Conservation (phyloP, 768 basidiomycete genomes). For the Strobilomyces dryophilus region DNA sequence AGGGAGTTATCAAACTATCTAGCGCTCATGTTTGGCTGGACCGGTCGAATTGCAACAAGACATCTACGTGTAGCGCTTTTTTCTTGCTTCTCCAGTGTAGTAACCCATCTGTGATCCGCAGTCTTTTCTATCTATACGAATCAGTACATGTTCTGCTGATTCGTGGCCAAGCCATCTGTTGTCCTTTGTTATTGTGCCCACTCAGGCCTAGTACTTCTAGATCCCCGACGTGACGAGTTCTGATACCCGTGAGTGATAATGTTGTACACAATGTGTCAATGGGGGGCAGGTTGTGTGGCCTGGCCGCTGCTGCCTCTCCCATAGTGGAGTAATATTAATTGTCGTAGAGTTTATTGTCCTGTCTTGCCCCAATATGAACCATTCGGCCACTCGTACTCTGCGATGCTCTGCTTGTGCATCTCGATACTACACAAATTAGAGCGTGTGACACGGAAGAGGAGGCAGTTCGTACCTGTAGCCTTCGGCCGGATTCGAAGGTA, state of each 20-base stretch:
- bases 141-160: slow-evolving; percentile 7
- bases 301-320: neutral
- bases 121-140: slow-evolving; percentile 23
- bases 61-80: slow-evolving; percentile 23
- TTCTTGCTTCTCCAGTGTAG: slow-evolving; percentile 28
- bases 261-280: too few species aligned
- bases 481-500: slow-evolving; percentile 68
- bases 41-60: slow-evolving; percentile 10
- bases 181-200: slow-evolving; percentile 4
- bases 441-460: neutral
- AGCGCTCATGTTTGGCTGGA: slow-evolving; percentile 7
- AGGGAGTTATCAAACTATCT: slow-evolving; percentile 32
- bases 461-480: slow-evolving; percentile 49
- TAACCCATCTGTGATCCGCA: slow-evolving; percentile 10
- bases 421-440: slow-evolving; percentile 62
- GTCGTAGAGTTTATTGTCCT: slow-evolving; percentile 2
- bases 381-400: slow-evolving; percentile 80
- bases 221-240: neutral
- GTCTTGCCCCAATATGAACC: slow-evolving; percentile 41
- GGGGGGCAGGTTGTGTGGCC: too few species aligned
- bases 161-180: slow-evolving; percentile 3
- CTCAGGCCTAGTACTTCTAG: neutral
- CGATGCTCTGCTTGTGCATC: slow-evolving; percentile 79
- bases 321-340: neutral
- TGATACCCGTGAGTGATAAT: too few species aligned